phyloP scores from a whole-genome alignment of 2,329 filamentous ascomycete genomes.

The Fusarium ramigenum region DNA sequence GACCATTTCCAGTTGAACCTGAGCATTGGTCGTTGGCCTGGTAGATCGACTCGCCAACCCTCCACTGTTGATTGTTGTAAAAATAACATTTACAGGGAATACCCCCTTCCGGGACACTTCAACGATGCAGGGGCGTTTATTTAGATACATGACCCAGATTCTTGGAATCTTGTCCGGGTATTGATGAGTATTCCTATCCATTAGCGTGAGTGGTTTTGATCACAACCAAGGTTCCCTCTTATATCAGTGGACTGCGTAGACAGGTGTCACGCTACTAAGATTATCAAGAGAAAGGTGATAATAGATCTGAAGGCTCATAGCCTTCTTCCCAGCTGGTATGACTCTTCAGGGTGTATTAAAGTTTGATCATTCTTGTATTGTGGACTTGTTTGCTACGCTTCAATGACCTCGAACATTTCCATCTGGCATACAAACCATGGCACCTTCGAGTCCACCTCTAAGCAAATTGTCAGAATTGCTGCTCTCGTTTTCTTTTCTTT shows the following conservation, averaged over 20 bases:
- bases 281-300: not conserved
- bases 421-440: not conserved
- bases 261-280: not conserved
- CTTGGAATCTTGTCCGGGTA: not conserved
- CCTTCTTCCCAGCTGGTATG: not conserved
- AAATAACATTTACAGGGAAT: not conserved
- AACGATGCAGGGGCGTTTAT: not conserved
- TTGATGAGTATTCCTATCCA: not conserved
- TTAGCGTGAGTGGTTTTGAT: not conserved
- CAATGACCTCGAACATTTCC: not conserved
- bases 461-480: not conserved
- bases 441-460: not conserved
- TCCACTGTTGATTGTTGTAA: not conserved
- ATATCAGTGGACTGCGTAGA: not conserved
- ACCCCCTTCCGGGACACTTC: not conserved
- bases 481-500: not conserved
- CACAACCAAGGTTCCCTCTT: not conserved
- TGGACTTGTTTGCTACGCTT: not conserved
- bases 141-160: not conserved
- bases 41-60: not conserved
- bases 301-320: not conserved
- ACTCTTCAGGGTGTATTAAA: not conserved
- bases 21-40: not conserved
- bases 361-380: not conserved
- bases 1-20: not conserved